Base-by-base conservation (phyloP, 441 rosid species). In the Pelargonium myrrhifolium region DNA sequence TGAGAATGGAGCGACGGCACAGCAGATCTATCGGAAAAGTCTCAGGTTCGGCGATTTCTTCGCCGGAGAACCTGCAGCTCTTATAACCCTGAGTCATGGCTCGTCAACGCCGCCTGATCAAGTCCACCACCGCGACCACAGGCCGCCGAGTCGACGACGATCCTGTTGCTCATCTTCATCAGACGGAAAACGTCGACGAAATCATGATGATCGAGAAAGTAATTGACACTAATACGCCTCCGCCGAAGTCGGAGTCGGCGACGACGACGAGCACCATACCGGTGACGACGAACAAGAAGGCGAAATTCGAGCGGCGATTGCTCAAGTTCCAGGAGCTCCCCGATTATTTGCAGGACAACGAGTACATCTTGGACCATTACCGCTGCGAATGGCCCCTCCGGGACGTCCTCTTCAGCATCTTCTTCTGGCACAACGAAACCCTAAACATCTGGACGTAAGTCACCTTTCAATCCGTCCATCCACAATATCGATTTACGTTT, bases 351-450 rank as follows among this genome's bases (percentile, higher is more conserved):
- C 76, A 82, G 65, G 98, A 93, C 39, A 93, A 90, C 65, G 97
- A 89, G 82, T 93, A 68, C 76, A 93, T 93, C 64, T 78, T 89
- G 77, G 86, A 87, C 72, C 71, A 93, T 76, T 90, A 90, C 71
- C 77, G 94, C 61, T 89, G 97, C 70, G 92, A 93, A 69, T 90
- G 98, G 98, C 86, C 97, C 10, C 62, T 93, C 6, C 84, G 58
- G 76, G 94, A 93, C 53, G 81, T 88, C 1, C 49, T 90, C 31
- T 75, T 85, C 47, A 86, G 97, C 81, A 68, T 78, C 31, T 90
- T 93, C 79, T 80, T 87, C 1, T 83, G 84, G 91, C 98, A 90
- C 81, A 93, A 93, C 83, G 98, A 93, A 75, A 90, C 96, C 62
- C 84, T 93, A 42, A 90, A 93, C 45, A 80, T 93, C 47, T 90